Evolutionary conservation across 345 rosid species (phyloP), one percentile per base, ranked within the genome.

Genomic region (Salix viminalis): DNA sequence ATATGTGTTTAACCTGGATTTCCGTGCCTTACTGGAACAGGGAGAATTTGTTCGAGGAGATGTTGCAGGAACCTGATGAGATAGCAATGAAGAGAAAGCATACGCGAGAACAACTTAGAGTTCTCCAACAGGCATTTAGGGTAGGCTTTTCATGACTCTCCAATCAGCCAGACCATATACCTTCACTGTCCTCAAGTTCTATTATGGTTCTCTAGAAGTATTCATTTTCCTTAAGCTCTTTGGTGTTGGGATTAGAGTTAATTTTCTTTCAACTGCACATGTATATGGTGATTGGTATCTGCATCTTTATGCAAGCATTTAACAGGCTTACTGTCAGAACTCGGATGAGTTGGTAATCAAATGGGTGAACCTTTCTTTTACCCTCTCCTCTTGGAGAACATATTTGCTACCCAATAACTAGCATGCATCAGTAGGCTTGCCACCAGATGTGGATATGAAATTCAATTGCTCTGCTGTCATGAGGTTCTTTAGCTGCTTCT

Each of bases 51-150:
- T 96, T 96, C 75, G 98, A 96, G 84, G 98, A 96, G 88, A 91
- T 96, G 97, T 79, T 96, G 81, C 99, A 94, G 89, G 99, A 96
- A 83, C 94, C 98, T 73, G 96, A 89, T 26, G 99, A 92, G 86
- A 80, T 96, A 76, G 97, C 98, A 34, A 71, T 64, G 56, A 94
- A 88, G 85, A 89, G 99, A 87, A 96, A 92, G 80, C 93, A 86
- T 61, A 92, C 96, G 4, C 87, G 93, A 76, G 98, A 94, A 78
- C 87, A 90, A 65, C 96, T 96, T 72, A 83, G 91, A 54, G 89
- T 90, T 73, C 98, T 96, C 71, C 97, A 91, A 77, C 99, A 92
- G 79, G 99, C 99, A 67, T 90, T 91, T 84, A 84, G 90, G 90
- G 98, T 94, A 76, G 77, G 89, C 84, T 78, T 83, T 64, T 79